These are phyloP conservation scores for Russula griseocarnosa DNA, from an alignment of 768 basidiomycete species.

Conservation along the genomic window DNA sequence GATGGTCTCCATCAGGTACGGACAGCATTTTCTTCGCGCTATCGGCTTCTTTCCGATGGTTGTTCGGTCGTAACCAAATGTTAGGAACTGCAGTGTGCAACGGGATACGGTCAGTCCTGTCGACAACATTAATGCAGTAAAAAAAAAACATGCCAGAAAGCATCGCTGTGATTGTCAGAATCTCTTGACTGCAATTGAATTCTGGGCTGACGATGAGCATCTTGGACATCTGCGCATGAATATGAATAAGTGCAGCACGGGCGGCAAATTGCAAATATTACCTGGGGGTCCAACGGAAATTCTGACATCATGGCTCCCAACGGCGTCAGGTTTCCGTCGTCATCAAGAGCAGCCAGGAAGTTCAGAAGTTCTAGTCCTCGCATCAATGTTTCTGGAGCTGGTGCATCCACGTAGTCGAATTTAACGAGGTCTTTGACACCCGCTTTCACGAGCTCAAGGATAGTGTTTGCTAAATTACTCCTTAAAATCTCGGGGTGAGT, in stretches of 20 bases:
- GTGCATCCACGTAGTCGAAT: constrained; percentile 90
- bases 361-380: constrained; percentile 92
- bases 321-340: constrained; percentile 85
- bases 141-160: constrained; percentile 62
- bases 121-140: background rate
- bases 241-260: background rate
- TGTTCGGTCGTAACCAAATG: constrained; percentile 89
- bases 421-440: constrained; percentile 90
- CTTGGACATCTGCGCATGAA: constrained; percentile 64
- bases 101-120: background rate
- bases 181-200: constrained; percentile 94
- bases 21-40: constrained; percentile 83
- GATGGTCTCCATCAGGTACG: constrained; percentile 92
- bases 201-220: constrained; percentile 93
- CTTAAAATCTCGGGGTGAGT: constrained; percentile 95
- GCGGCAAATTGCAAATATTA: constrained; percentile 31
- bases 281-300: constrained; percentile 98
- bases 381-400: constrained; percentile 96
- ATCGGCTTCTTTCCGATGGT: constrained; percentile 86
- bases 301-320: constrained; percentile 93
- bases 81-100: constrained; percentile 69
- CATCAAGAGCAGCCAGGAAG: constrained; percentile 87
- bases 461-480: constrained; percentile 89
- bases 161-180: constrained; percentile 94
- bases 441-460: constrained; percentile 89